Percentiles rank a stretch among this genome's conserved stretches.
Conservation (phyloP, 306 rosid species). For the Sicyos edulis region DNA sequence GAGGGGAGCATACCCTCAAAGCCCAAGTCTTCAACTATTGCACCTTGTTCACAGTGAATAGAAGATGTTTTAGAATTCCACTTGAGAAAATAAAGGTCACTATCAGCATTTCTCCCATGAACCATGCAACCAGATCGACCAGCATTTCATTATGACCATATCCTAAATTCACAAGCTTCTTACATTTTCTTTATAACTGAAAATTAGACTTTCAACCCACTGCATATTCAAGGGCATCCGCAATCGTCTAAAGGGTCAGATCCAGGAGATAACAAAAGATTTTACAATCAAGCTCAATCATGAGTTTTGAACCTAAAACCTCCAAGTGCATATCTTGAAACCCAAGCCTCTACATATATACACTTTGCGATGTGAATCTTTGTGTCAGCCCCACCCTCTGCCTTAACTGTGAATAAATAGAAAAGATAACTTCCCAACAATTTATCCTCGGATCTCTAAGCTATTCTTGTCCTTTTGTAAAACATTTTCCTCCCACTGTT, state of each 20-base stretch:
- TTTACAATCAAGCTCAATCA: too few relatives aligned
- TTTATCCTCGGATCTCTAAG: background rate
- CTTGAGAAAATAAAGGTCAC: background rate
- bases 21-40: too few relatives aligned
- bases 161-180: slow-evolving; percentile 1
- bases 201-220: too few relatives aligned
- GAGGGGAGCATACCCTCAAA: too few relatives aligned
- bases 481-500: background rate
- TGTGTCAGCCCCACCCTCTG: background rate
- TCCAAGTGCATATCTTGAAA: too few relatives aligned
- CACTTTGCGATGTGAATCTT: background rate
- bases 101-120: background rate
- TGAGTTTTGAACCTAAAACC: too few relatives aligned
- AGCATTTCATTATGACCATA: background rate
- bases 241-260: too few relatives aligned
- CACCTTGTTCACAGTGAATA: background rate
- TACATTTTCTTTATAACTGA: background rate
- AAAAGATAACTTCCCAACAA: background rate
- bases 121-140: background rate
- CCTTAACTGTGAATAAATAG: background rate
- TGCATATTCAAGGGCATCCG: too few relatives aligned
- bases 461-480: background rate
- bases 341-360: background rate
- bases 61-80: background rate
- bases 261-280: too few relatives aligned